Base-by-base conservation (phyloP, 140 eudicot genomes). In the Cichorium intybus region DNA sequence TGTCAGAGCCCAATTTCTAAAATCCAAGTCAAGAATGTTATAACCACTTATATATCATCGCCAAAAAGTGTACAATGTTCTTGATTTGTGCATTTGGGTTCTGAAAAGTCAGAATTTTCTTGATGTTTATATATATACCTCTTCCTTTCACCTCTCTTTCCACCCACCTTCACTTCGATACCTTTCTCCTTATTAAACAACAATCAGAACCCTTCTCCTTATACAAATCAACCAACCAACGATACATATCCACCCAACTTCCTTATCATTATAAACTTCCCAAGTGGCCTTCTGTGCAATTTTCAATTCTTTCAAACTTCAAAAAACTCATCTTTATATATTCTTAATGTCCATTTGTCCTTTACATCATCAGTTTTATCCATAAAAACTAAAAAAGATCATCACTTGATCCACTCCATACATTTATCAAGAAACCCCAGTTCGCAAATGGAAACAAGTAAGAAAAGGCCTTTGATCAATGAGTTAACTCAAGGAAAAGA, bases 401-500 rank as follows among this genome's bases (percentile, higher is more conserved):
- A 51, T 60, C 15, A 59, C 75, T 29, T 70, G 67, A 69, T 48
- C 48, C 46, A 10, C 45, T 74, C 27, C 53, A 18, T 10, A 24
- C 52, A 27, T 15, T 35, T 45, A 12, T 8, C 23, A 22, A 69
- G 23, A 21, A 23, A 71, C 21, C 10, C 22, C 4, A n/a, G 16
- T 49, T 43, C 43, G 39, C 6, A 73, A 64, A 80, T 81, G 95
- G 88, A 70, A 58, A 74, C 22, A 37, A 31, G 69, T 61, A 46
- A 56, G 39, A 74, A 71, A 26, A 79, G 62, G 74, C 68, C 76
- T 51, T 78, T 90, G 56, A 69, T 84, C 46, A 80, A 49, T 68
- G 94, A 75, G 81, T 69, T 90, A 64, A 73, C 71, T 57, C 86
- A 82, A 75, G 97, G 95, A 3, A 75, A 53, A 50, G 84, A 87